phyloP scores from a whole-genome alignment of 2,329 filamentous ascomycete species.

The Colletotrichum tanaceti region DNA sequence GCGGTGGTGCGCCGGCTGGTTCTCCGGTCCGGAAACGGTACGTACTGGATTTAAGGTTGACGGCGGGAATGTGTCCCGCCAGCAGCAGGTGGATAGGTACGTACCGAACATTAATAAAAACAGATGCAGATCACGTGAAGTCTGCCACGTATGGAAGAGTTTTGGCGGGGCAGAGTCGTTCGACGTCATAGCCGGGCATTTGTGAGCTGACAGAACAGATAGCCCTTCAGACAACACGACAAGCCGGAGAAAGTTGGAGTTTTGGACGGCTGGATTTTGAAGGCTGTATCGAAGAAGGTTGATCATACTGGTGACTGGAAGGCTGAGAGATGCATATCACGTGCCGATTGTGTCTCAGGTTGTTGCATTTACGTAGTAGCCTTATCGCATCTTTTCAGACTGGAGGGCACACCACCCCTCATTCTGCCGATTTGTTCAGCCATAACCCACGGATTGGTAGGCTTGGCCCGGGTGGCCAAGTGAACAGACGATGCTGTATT shows the following conservation, averaged over 20 bases:
- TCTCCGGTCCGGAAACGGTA: slow-evolving; percentile 4
- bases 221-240: background rate
- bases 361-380: slow-evolving; percentile 12
- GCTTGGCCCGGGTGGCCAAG: background rate
- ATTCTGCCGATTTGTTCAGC: background rate
- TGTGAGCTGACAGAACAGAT: background rate
- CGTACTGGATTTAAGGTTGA: slow-evolving; percentile 9
- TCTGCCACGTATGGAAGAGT: background rate
- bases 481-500: no score
- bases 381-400: slow-evolving; percentile 7
- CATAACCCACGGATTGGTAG: background rate
- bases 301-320: background rate
- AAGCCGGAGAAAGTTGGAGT: background rate
- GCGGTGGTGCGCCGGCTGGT: slow-evolving; percentile 1
- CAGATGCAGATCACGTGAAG: background rate
- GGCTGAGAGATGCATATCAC: background rate
- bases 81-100: background rate
- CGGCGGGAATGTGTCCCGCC: slow-evolving; percentile 2
- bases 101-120: background rate
- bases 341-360: background rate
- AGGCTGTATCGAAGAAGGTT: background rate
- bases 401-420: slow-evolving; percentile 14
- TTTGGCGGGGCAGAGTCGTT: background rate
- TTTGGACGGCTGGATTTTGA: background rate
- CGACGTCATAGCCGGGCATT: background rate